Evolutionary conservation across 148 eudicot genomes (phyloP).

Genomic region (Persicaria tinctoria): DNA sequence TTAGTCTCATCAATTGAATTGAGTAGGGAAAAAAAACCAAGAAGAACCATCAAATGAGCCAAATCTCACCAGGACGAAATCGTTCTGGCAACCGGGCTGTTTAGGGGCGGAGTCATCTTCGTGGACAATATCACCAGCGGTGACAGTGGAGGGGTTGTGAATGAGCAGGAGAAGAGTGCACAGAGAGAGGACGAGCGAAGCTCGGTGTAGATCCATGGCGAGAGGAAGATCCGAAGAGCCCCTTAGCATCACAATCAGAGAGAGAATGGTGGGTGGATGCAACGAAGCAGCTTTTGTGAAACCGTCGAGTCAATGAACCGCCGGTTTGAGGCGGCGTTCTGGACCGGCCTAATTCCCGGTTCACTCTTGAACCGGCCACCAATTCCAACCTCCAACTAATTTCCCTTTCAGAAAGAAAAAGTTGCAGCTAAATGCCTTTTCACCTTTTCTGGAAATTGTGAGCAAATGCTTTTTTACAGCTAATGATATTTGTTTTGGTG

Average conservation of each 20-base stretch:
- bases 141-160: conserved; percentile 25
- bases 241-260: conserved; percentile 3
- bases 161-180: conserved; percentile 17
- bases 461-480: background rate
- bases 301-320: background rate
- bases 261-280: conserved; percentile 8
- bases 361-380: background rate
- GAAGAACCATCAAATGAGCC: background rate
- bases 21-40: background rate
- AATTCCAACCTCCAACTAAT: background rate
- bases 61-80: conserved; percentile 14
- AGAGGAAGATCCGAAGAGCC: background rate
- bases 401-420: background rate
- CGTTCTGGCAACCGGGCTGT: conserved; percentile 12
- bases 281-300: conserved; percentile 2
- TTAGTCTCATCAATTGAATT: background rate
- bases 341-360: background rate
- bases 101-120: conserved; percentile 12
- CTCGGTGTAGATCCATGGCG: conserved; percentile 33
- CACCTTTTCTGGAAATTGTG: too few relatives aligned
- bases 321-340: conserved; percentile 8
- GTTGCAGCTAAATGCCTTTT: background rate
- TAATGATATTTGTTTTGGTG: too few relatives aligned
- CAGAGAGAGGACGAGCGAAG: conserved; percentile 23
- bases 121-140: conserved; percentile 24